phyloP scores from a whole-genome alignment of 2,329 filamentous ascomycete genomes.

The Aspergillus quadricinctus region DNA sequence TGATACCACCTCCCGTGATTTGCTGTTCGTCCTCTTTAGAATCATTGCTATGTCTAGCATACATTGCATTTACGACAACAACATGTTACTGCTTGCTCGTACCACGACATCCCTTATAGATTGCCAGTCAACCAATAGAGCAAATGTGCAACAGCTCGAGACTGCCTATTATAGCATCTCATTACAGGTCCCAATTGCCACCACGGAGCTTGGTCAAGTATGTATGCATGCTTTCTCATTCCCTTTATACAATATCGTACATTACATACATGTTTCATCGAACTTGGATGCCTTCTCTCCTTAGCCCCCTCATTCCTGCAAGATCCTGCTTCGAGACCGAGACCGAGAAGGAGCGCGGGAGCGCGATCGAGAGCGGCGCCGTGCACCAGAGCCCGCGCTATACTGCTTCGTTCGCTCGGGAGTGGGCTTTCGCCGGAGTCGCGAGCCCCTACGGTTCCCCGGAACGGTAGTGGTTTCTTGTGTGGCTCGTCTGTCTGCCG shows the following conservation, averaged over 20 bases:
- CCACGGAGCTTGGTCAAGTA: not conserved
- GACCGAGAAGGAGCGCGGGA: constrained; percentile 6
- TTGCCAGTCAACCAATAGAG: too few relatives aligned
- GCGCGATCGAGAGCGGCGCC: constrained; percentile 11
- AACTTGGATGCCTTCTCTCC: not conserved
- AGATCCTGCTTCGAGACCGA: not conserved
- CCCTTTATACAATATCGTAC: not conserved
- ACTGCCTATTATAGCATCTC: too few relatives aligned
- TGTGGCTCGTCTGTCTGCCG: constrained; percentile 2
- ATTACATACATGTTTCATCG: not conserved
- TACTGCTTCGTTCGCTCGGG: constrained; percentile 8
- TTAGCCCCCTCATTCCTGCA: not conserved
- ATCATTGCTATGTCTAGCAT: not conserved
- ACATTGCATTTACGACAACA: not conserved
- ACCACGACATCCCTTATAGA: too few relatives aligned
- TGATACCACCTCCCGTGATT: not conserved
- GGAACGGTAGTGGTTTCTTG: constrained; percentile 1
- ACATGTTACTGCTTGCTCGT: not conserved
- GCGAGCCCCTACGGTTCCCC: constrained; percentile 3
- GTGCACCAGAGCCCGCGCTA: constrained; percentile 16
- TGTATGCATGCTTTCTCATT: not conserved
- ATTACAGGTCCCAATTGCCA: not conserved
- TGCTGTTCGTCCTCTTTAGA: not conserved
- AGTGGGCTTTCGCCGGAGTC: constrained; percentile 14
- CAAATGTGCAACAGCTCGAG: too few relatives aligned